Base-by-base conservation (phyloP, 805 yeast genomes). In the Zygotorulaspora florentina region DNA sequence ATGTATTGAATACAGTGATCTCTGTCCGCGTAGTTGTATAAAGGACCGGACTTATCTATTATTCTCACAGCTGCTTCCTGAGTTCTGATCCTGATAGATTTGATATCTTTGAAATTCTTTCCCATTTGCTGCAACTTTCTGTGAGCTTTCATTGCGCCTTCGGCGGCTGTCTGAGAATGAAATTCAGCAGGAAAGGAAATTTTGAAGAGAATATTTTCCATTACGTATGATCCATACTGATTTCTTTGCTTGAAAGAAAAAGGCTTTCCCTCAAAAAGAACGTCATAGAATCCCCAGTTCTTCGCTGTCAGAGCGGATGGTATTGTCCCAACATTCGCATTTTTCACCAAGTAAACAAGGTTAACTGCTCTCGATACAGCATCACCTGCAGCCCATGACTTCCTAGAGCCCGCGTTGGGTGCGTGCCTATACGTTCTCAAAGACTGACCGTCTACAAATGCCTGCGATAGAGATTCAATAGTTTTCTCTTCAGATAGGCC, bases 371-470 rank as follows among this genome's bases (percentile, higher is more conserved):
- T 68, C 12, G 79, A 69, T 40, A 73, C 74, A 10, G 83, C 83
- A 55, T 79, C 83, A 48, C 83, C 84, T 11, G 84, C 84, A 23
- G 84, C 84, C 84, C 84, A 79, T 1, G 82, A 77, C 64, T 79
- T 79, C 58, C 83, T 71, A 8, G 80, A 73, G 65, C 78, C 77
- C 42, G 83, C 79, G 63, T 79, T 79, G 51, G 84, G 83, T 8
- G 83, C 80, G 57, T 79, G 84, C 57, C 84, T 73, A 57, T 79
- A 79, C 26, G 83, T 79, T 62, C 84, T 71, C 48, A 79, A 64
- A 3, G 79, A 55, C 53, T 76, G 81, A 26, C 83, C 83, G 61
- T 79, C 84, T 25, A 72, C 81, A 64, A 78, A 77, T 8, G 83
- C 82, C 50, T 79, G 83, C 4, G 82, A 76, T 4, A 79, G 44